A percentile compares a stretch with the other conserved stretches of the same genome.
Conservation (phyloP, 2,329 filamentous ascomycete genomes). For the Emergomyces orientalis region DNA sequence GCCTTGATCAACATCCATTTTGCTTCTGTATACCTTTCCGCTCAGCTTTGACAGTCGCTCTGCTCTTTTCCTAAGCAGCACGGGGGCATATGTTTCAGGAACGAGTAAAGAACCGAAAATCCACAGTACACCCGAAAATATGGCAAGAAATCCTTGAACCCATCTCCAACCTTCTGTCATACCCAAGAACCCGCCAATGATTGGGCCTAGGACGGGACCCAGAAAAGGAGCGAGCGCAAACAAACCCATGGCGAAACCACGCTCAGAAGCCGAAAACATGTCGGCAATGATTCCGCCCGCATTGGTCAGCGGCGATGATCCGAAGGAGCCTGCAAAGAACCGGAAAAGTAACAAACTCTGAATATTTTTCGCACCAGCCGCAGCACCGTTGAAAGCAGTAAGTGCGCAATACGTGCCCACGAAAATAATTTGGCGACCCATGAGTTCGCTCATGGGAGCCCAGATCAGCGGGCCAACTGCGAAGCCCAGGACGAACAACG, state of each 20-base stretch:
- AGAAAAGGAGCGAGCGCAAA: constrained; percentile 58
- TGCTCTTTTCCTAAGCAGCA: constrained; percentile 47
- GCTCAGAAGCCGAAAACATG: constrained; percentile 43
- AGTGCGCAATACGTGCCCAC: constrained; percentile 48
- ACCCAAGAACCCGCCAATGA: constrained; percentile 55
- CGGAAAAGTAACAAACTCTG: constrained; percentile 51
- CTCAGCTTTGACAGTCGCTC: constrained; percentile 43
- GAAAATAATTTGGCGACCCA: constrained; percentile 52
- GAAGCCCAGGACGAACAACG: constrained; percentile 45
- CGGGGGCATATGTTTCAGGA: constrained; percentile 53
- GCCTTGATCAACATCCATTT: constrained; percentile 41
- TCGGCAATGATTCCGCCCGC: constrained; percentile 50
- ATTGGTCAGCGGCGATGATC: constrained; percentile 49
- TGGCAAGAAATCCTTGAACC: constrained; percentile 52
- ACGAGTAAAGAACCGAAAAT: constrained; percentile 44
- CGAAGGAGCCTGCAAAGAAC: constrained; percentile 53
- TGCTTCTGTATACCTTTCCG: constrained; percentile 49
- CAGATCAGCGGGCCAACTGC: constrained; percentile 54
- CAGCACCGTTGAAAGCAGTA: constrained; percentile 50
- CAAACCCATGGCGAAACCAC: constrained; percentile 48
- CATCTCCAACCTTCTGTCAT: constrained; percentile 55
- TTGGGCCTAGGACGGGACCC: constrained; percentile 52
- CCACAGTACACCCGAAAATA: constrained; percentile 53
- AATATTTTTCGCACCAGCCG: constrained; percentile 48
- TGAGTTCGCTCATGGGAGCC: constrained; percentile 57